phyloP scores from a whole-genome alignment of 208 protist genomes.

The Wallacemonas collosoma region DNA sequence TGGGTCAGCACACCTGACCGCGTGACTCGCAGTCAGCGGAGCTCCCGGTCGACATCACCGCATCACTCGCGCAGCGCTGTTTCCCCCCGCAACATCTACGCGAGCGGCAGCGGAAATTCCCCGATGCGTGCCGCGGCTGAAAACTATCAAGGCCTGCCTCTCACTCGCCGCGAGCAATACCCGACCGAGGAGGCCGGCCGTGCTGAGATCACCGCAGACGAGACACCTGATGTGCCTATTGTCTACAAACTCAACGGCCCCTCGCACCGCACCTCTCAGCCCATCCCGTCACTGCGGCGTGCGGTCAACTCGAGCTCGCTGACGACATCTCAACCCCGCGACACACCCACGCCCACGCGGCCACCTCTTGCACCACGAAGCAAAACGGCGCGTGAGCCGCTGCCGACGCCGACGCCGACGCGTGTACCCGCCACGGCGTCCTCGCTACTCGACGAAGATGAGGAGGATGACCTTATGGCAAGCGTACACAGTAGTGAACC shows the following conservation, averaged over 20 bases:
- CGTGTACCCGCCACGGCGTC: not conserved
- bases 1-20: conserved; percentile 7
- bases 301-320: not conserved
- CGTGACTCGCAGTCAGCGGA: conserved; percentile 4
- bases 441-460: conserved; percentile 9
- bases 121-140: too few species aligned
- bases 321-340: not conserved
- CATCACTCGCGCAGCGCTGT: not conserved
- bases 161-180: not conserved
- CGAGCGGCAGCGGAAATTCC: too few species aligned
- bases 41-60: not conserved
- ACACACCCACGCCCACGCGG: not conserved
- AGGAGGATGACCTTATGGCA: not conserved
- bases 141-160: too few species aligned
- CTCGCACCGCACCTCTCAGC: not conserved
- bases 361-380: conserved; percentile 9
- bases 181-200: not conserved
- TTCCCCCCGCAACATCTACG: not conserved
- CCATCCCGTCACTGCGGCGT: not conserved
- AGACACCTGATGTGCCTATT: not conserved
- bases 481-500: conserved; percentile 6
- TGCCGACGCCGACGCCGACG: not conserved
- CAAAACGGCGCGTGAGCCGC: conserved; percentile 5
- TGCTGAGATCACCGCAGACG: not conserved
- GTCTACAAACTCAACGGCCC: conserved; percentile 3